Evolutionary conservation across 2,329 filamentous ascomycete species (phyloP).

Genomic region (Colletotrichum destructivum): DNA sequence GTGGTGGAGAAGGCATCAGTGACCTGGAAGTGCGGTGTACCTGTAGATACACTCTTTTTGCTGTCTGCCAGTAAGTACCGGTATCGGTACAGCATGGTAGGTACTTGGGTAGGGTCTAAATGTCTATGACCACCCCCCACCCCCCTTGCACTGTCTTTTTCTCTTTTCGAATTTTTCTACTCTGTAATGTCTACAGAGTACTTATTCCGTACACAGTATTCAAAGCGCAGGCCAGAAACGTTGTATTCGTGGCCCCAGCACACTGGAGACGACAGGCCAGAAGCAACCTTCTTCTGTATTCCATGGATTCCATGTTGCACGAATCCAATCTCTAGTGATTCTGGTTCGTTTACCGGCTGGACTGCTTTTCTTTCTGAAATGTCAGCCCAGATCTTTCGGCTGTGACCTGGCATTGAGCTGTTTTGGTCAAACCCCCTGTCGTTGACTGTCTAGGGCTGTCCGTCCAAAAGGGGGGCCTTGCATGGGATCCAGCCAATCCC

Average conservation of each 20-base stretch:
- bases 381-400: conserved; percentile 16
- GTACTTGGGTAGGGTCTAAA: no score
- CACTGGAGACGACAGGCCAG: background rate
- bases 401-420: background rate
- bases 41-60: background rate
- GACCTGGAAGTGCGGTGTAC: background rate
- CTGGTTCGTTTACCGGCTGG: background rate
- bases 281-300: conserved; percentile 15
- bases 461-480: background rate
- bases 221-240: background rate
- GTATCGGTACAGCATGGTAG: background rate
- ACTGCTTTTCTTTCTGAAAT: conserved; percentile 1
- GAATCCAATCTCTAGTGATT: background rate
- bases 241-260: background rate
- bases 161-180: background rate
- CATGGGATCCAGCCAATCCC: conserved; percentile 3
- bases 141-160: background rate
- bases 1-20: background rate
- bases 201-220: background rate
- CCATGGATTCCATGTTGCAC: background rate
- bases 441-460: background rate
- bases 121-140: no score
- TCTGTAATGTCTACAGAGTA: background rate
- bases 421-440: background rate
- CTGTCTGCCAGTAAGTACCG: conserved; percentile 1